Evolutionary conservation across 2,329 filamentous ascomycete species (phyloP).

Genomic region (Botrytis pseudocinerea): DNA sequence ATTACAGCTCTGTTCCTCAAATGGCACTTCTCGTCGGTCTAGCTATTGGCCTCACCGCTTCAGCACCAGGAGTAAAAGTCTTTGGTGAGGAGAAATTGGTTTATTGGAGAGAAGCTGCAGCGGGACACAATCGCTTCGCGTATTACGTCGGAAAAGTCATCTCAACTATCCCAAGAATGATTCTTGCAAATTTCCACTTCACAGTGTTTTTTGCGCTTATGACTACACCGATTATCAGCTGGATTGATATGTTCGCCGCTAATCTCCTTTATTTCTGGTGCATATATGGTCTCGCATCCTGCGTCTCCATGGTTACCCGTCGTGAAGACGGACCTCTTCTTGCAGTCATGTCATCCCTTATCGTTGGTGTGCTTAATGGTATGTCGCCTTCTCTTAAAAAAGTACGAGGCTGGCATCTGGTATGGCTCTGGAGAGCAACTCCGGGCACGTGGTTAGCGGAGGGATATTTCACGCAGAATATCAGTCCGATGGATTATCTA

Average conservation of each 20-base stretch:
- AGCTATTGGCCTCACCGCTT: slow-evolving; percentile 56
- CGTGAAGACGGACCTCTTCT: slow-evolving; percentile 58
- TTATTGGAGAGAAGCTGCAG: slow-evolving; percentile 55
- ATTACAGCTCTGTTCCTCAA: slow-evolving; percentile 53
- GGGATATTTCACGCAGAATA: slow-evolving; percentile 54
- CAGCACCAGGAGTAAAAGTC: slow-evolving; percentile 54
- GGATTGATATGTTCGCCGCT: slow-evolving; percentile 48
- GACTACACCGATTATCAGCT: slow-evolving; percentile 13
- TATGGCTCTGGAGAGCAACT: slow-evolving; percentile 52
- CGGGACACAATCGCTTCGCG: slow-evolving; percentile 55
- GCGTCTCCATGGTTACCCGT: slow-evolving; percentile 54
- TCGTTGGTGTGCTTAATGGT: slow-evolving; percentile 56
- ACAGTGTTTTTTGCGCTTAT: slow-evolving; percentile 42
- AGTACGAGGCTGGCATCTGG: slow-evolving; percentile 48
- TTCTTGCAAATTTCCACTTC: slow-evolving; percentile 55
- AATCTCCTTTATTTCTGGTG: slow-evolving; percentile 52
- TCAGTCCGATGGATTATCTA: slow-evolving; percentile 51
- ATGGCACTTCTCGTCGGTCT: slow-evolving; percentile 55
- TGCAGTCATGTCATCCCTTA: slow-evolving; percentile 54
- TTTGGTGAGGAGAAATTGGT: slow-evolving; percentile 45
- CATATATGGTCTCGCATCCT: slow-evolving; percentile 53
- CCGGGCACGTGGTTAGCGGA: slow-evolving; percentile 59
- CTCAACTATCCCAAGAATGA: slow-evolving; percentile 46
- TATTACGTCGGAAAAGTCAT: slow-evolving; percentile 59
- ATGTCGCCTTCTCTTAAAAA: slow-evolving; percentile 52